Conservation (phyloP, 176 grass and related monocot genomes). For the Cenchrus purpureus region DNA sequence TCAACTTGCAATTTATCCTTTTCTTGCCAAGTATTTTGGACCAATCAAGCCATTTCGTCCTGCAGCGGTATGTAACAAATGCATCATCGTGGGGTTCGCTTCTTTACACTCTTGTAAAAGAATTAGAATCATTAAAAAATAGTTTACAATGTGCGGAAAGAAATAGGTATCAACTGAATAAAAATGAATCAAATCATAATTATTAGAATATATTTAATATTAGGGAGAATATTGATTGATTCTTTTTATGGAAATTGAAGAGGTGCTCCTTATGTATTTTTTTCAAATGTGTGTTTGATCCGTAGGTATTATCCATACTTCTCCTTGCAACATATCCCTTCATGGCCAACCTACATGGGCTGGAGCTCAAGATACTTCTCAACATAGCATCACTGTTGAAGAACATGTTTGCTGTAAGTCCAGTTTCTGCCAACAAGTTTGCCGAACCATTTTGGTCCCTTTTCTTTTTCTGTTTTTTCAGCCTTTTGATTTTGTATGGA, state of each 20-base stretch:
- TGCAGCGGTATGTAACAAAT: constrained; percentile 52
- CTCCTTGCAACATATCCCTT: constrained; percentile 66
- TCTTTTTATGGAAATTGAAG: background rate
- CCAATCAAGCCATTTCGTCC: constrained; percentile 52
- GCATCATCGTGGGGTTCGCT: background rate
- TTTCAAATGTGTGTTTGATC: constrained; percentile 29
- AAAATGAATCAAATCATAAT: background rate
- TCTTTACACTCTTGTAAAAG: background rate
- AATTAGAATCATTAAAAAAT: background rate
- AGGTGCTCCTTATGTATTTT: constrained; percentile 3
- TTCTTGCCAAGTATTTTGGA: constrained; percentile 53
- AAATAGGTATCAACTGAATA: background rate
- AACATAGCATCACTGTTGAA: constrained; percentile 63
- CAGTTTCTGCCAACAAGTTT: background rate
- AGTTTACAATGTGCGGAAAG: background rate
- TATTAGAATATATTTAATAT: background rate
- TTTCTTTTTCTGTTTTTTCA: background rate
- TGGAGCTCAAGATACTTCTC: constrained; percentile 57
- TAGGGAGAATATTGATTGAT: constrained; percentile 1
- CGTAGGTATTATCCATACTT: constrained; percentile 64
- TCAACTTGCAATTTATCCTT: constrained; percentile 60
- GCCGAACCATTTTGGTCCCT: background rate
- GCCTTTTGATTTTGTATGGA: background rate
- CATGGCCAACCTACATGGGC: constrained; percentile 54
- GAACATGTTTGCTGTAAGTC: constrained; percentile 61